Evolutionary conservation across 805 yeast species (phyloP), one percentile per base, ranked within the genome.

Genomic region (Martiniozyma abietophila): DNA sequence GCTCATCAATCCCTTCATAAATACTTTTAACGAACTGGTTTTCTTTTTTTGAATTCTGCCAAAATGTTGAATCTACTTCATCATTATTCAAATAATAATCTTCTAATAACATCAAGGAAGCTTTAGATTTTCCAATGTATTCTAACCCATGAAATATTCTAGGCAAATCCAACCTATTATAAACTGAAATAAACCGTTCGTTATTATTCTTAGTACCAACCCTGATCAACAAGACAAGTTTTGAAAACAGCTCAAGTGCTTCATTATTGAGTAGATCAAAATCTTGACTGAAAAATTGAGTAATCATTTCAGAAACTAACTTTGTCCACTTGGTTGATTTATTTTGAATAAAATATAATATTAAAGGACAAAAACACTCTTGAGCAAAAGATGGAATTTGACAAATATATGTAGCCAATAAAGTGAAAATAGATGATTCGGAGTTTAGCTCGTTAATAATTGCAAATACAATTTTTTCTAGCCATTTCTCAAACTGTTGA

Each of bases 1-100:
- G 58, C 37, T 80, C 85, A 32, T 69, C 74, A 3, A 85, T 59
- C 0, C 64, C 49, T 5, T 61, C 58, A 50, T 77, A 82, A 2
- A 80, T 59, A 1, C 38, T 28, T 4, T 54, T 35, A 17, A 63
- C 35, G 27, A 51, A 44, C 1, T 35, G 34, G 25, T 27, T 40
- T 22, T n/a, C 17, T 6, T 20, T 19, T 17, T 18, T 19, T 18
- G 33, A 29, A 16, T 21, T 25, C 15, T n/a, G 28, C 27, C 33
- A 15, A 47, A 45, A 12, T 10, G n/a, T 37, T 2, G 20, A 16
- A 8, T 18, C 19, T 17, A 15, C 18, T 5, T 32, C 41, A 11
- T 16, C 10, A 18, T 15, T 31, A 12, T 49, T 50, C 11, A 43
- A 31, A 29, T 49, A 39, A 29, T 47, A 47, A 33, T 71, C 76